Conservation (phyloP, 768 basidiomycete genomes). For the Russula virescens region DNA sequence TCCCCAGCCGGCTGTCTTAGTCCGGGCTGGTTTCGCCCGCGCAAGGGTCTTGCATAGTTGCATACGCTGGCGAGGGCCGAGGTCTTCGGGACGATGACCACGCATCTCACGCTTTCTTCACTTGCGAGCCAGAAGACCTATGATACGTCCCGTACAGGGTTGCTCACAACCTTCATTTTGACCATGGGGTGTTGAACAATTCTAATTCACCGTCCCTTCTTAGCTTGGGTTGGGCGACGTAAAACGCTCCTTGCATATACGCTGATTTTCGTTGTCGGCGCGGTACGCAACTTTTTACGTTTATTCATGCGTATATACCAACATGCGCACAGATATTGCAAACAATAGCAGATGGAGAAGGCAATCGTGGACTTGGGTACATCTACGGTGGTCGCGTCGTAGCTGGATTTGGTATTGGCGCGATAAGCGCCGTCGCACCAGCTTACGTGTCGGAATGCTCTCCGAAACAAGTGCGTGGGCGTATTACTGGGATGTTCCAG, state of each 20-base stretch:
- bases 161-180: background rate
- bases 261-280: constrained; percentile 63
- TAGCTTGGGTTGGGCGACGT: constrained; percentile 62
- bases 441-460: constrained; percentile 84
- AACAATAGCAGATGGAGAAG: constrained; percentile 54
- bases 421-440: constrained; percentile 77
- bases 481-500: constrained; percentile 83
- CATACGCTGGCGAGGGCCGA: too few relatives aligned
- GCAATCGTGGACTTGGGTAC: constrained; percentile 51
- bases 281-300: constrained; percentile 40
- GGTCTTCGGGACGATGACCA: too few relatives aligned
- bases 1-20: background rate
- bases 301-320: background rate
- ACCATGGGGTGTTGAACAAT: background rate
- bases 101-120: background rate
- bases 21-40: background rate
- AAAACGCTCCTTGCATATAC: constrained; percentile 57
- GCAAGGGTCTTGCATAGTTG: too few relatives aligned
- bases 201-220: background rate
- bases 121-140: background rate
- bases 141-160: background rate
- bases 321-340: constrained; percentile 53
- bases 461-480: constrained; percentile 80
- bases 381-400: constrained; percentile 81
- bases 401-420: constrained; percentile 76